Percentiles rank a stretch among this genome's conserved stretches.
phyloP scores from a whole-genome alignment of 106 monocot species.

The Allium sativum region DNA sequence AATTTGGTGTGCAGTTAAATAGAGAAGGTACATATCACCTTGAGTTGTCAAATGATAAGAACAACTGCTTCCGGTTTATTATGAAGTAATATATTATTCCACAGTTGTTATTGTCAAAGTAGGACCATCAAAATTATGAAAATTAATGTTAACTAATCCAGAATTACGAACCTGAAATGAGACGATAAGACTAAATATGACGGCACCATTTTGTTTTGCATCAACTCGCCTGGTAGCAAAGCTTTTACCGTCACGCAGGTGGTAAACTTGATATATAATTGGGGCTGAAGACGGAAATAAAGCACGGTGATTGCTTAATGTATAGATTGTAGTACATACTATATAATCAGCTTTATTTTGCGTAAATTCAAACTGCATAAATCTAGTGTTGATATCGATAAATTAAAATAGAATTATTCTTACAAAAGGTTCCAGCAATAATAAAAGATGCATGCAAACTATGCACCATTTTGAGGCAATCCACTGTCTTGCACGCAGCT shows the following conservation, averaged over 20 bases:
- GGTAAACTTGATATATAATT: conserved; percentile 89
- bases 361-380: neutral
- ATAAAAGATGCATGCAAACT: conserved; percentile 87
- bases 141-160: no score
- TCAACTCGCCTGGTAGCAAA: conserved; percentile 89
- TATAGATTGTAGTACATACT: no score
- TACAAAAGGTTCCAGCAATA: conserved; percentile 65
- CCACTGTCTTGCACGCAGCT: conserved; percentile 91
- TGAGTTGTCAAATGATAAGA: no score
- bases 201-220: conserved; percentile 73
- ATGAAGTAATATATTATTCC: no score
- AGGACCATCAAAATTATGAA: no score
- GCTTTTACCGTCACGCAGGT: conserved; percentile 78
- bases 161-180: conserved; percentile 64
- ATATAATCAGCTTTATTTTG: neutral
- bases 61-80: no score
- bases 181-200: conserved; percentile 71
- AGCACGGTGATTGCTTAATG: no score
- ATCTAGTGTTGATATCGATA: neutral
- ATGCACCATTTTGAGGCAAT: conserved; percentile 74
- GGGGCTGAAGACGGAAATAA: conserved; percentile 39
- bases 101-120: no score
- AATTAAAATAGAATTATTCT: conserved; percentile 8
- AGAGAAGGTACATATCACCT: no score
- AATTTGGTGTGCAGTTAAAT: no score